Percentiles rank a stretch among this genome's conserved stretches.
Evolutionary conservation across 768 basidiomycete genomes (phyloP).

Genomic region (Boletus vinaceobasis): DNA sequence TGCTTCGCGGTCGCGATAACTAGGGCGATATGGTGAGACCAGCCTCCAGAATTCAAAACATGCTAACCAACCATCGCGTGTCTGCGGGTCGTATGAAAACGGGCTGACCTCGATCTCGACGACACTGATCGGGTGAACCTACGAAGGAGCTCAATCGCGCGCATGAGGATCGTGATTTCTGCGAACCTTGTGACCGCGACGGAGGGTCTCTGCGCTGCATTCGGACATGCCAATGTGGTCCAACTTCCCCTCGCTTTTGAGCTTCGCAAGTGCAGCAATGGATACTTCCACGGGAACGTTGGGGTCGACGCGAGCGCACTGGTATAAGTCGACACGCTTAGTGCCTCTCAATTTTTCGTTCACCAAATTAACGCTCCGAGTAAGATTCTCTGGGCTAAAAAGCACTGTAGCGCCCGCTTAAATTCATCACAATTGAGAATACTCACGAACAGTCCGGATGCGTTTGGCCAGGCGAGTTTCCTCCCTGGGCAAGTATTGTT

Average conservation of each 20-base stretch:
- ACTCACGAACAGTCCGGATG: slow-evolving; percentile 32
- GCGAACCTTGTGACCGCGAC: slow-evolving; percentile 28
- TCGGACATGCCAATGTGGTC: slow-evolving; percentile 61
- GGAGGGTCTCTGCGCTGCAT: slow-evolving; percentile 47
- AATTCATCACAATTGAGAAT: neutral
- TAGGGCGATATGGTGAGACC: neutral
- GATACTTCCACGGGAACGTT: slow-evolving; percentile 45
- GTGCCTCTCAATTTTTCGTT: slow-evolving; percentile 45
- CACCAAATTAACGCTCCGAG: slow-evolving; percentile 44
- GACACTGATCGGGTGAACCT: slow-evolving; percentile 54
- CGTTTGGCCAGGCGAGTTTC: neutral
- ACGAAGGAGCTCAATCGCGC: neutral
- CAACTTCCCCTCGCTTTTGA: slow-evolving; percentile 34
- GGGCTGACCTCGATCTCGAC: slow-evolving; percentile 69
- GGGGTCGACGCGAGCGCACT: slow-evolving; percentile 49
- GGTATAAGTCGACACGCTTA: slow-evolving; percentile 60
- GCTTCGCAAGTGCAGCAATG: slow-evolving; percentile 39
- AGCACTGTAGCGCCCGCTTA: neutral
- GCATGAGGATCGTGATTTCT: no score
- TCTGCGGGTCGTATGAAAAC: slow-evolving; percentile 54
- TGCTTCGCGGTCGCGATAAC: slow-evolving; percentile 54
- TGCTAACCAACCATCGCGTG: slow-evolving; percentile 36
- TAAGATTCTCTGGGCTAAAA: slow-evolving; percentile 37
- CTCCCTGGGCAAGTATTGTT: slow-evolving; percentile 11
- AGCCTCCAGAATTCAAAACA: neutral